Evolutionary conservation across 2,329 filamentous ascomycete species (phyloP), one percentile per base, ranked within the genome.

Genomic region (Scortechinia acanthostroma): DNA sequence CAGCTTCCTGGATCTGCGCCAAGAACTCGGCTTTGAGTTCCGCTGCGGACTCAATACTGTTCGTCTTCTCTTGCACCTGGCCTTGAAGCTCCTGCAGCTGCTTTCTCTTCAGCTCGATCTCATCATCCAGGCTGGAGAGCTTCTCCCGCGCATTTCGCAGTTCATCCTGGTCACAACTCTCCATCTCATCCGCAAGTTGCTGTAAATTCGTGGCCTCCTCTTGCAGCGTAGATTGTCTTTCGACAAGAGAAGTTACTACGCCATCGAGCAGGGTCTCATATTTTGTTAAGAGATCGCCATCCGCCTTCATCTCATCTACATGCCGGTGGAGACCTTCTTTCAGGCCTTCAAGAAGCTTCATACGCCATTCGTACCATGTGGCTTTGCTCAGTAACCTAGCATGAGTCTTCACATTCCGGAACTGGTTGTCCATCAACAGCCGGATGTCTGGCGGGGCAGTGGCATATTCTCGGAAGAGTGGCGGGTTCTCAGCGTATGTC

Each of bases 301-400:
- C 84, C 6, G 67, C 65, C 42, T 73, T 71, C 68, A 88, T 76
- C 4, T 76, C 77, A 28, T 77, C 70, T 14, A 73, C 68, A 48
- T 82, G 82, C 25, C 70, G 71, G 35, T 78, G 62, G 3, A 88
- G 68, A n/a, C 77, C 82, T 47, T 76, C 72, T 55, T 80, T 80
- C 28, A 88, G 66, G 43, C 78, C 74, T n/a, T 77, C 35, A 6
- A 40, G 69, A 19, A 88, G 68, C 46, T 83, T 82, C 64, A 79
- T 81, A 25, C 84, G 74, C 84, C 84, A 88, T 48, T 79, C 75
- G 57, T 88, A 88, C 84, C 84, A 88, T 54, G 82, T 79, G 45
- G 77, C 79, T 53, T 86, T 86, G 56, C 83, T 86, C 37, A 80
- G 65, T n/a, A 86, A 65, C 45, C 84, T 71, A 15, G 83, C 80